Evolutionary conservation across 2,329 filamentous ascomycete genomes (phyloP), one percentile per base, ranked within the genome.

Genomic region (Aureobasidium sp.): DNA sequence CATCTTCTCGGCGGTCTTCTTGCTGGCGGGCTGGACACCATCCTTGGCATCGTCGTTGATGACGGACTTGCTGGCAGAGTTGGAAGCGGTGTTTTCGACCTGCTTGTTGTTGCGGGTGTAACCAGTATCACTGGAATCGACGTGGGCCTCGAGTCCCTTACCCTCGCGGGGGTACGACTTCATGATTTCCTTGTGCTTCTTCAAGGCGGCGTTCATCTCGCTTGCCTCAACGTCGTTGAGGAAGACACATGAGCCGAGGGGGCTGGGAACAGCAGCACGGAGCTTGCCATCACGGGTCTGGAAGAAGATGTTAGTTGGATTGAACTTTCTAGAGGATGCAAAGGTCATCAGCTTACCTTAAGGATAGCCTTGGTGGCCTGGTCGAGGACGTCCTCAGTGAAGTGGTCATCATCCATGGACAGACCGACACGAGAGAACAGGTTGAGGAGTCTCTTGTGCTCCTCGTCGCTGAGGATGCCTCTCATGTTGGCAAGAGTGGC

Each of bases 391-490:
- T 82, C 78, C 60, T 85, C 84, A 66, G 88, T 81, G 68, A 89
- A 90, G 40, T 86, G 77, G 7, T 81, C 78, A 68, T 90, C 86
- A 64, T 90, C 87, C 79, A 90, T 89, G 22, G 85, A 85, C 0
- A 90, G 78, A 22, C 87, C 87, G 6, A 85, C 85, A 48, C 85
- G 80, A 0, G 86, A 89, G 73, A 90, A 89, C 5, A 90, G 78
- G 60, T 79, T 81, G n/a, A 89, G 75, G 0, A 89, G 73, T 19
- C 85, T 80, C 29, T 74, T 77, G 70, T 89, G 85, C 66, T 89
- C 85, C 1, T 76, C 77, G 48, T 83, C 76, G 24, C 77, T 79
- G 11, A 90, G 77, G 0, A 88, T 75, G 4, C 84, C 83, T n/a
- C 84, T 81, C 63, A 78, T 72, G 69, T 85, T 81, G 19, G 86